Evolutionary conservation across 2,329 filamentous ascomycete species (phyloP), one percentile per base, ranked within the genome.

Genomic region (Exophiala viscosa): DNA sequence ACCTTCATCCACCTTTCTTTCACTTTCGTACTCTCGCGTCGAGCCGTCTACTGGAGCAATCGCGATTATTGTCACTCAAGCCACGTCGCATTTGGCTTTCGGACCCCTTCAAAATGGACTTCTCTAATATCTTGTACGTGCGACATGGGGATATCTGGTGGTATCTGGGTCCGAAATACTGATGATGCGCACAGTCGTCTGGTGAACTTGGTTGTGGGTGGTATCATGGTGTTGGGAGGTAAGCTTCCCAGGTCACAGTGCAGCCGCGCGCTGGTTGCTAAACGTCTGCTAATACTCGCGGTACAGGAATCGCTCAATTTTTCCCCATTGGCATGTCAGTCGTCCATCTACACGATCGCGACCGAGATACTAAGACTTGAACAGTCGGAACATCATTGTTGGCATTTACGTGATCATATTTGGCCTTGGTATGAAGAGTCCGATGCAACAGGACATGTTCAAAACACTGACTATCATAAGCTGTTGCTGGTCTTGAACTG

Each of bases 371-470:
- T 62, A 43, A 60, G 43, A 11, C 32, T 44, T 47, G 33, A 55
- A 59, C 66, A 88, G 85, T 63, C 82, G 87, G 67, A 75, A 79
- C 62, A 80, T 93, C 65, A 84, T 99, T 62, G 76, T 96, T 59
- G 91, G 90, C 52, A 75, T 83, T 63, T 99, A 97, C 71, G 83
- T 96, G 64, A 89, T 96, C 60, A 73, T 96, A 60, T 99, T 99
- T 67, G 93, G 93, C 70, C 79, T 90, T 56, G 81, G 87, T 90
- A 79, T 66, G 85, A 14, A 34, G 6, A 46, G 14, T 28, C 8
- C 28, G 9, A 8, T 28, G 44, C 31, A 23, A 40, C 11, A 46
- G 13, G 23, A 18, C 3, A 18, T 11, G 34, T 5, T 18, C n/a
- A 32, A 28, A 36, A 51, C 5, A 50, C 62, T 69, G 51, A 70